Evolutionary conservation across 495 filamentous ascomycete species (phyloP).

Genomic region (Opeltia flavorubescens): DNA sequence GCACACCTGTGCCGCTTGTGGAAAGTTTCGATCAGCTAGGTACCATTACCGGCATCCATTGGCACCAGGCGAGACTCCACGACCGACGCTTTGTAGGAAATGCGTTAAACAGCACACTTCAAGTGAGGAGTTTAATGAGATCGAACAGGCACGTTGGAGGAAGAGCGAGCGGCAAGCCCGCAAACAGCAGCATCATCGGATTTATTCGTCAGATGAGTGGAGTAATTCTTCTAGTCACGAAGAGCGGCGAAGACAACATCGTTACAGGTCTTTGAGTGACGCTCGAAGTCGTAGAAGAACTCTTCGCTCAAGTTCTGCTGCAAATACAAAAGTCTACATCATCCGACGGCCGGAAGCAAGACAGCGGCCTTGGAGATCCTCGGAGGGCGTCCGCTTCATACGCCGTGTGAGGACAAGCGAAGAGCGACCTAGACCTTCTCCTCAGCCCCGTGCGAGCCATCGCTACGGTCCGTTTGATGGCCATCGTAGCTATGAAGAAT

Average conservation of each 20-base stretch:
- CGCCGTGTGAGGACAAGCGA: not conserved
- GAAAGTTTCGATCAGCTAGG: conserved; percentile 13
- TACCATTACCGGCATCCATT: conserved; percentile 12
- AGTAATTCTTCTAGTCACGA: not conserved
- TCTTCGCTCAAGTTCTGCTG: not conserved
- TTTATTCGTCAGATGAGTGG: not conserved
- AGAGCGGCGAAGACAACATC: not conserved
- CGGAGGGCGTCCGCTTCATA: not conserved
- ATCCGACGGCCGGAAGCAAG: not conserved
- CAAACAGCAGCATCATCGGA: not conserved
- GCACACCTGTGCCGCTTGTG: conserved; percentile 14
- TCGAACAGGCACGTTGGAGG: not conserved
- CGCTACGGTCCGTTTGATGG: conserved; percentile 1
- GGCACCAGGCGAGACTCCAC: conserved; percentile 6
- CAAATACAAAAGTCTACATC: not conserved
- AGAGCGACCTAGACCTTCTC: not conserved
- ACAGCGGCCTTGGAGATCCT: not conserved
- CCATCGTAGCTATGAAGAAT: not conserved
- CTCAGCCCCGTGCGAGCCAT: not conserved
- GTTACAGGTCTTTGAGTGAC: not conserved
- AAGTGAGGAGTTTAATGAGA: conserved; percentile 9
- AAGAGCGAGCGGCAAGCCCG: not conserved
- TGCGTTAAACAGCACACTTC: conserved; percentile 13
- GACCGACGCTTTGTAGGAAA: conserved; percentile 9
- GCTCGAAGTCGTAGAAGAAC: not conserved